Conservation (phyloP, 768 basidiomycete genomes). For the Amanita fuliginea region DNA sequence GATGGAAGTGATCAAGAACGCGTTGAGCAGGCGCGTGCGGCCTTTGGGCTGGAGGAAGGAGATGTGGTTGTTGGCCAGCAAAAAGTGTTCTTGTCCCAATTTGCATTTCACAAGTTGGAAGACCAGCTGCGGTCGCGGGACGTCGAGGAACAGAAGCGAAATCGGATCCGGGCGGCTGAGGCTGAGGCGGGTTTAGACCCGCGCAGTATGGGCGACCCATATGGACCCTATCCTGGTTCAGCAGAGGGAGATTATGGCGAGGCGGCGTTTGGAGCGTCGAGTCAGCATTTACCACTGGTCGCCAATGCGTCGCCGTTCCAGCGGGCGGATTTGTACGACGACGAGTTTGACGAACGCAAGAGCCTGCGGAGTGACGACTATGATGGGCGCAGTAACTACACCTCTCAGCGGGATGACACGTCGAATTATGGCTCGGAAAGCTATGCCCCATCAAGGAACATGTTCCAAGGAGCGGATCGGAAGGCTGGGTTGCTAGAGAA, state of each 20-base stretch:
- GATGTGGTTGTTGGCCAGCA: slow-evolving; percentile 77
- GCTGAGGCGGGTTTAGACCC: slow-evolving; percentile 31
- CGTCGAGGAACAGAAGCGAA: slow-evolving; percentile 78
- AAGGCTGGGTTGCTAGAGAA: slow-evolving; percentile 47
- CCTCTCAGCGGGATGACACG: slow-evolving; percentile 68
- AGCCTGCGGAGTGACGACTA: slow-evolving; percentile 69
- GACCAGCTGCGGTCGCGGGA: slow-evolving; percentile 78
- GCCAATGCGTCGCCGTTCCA: slow-evolving; percentile 75
- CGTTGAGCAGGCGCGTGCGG: slow-evolving; percentile 45
- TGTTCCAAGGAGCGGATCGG: slow-evolving; percentile 80
- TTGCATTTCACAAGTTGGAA: slow-evolving; percentile 80
- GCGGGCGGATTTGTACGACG: slow-evolving; percentile 64
- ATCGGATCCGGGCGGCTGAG: slow-evolving; percentile 66
- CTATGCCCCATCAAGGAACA: slow-evolving; percentile 89
- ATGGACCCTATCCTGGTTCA: slow-evolving; percentile 59
- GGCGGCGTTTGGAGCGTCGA: slow-evolving; percentile 44
- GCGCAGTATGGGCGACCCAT: slow-evolving; percentile 48
- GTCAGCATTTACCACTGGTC: slow-evolving; percentile 75
- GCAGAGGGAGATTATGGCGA: slow-evolving; percentile 27
- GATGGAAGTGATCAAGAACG: slow-evolving; percentile 52
- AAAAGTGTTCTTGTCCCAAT: slow-evolving; percentile 87
- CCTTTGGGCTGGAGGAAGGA: slow-evolving; percentile 46
- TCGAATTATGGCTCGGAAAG: slow-evolving; percentile 87
- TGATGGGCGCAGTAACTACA: slow-evolving; percentile 69
- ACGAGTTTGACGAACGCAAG: slow-evolving; percentile 67